These are phyloP conservation scores for Pleurotus platypus DNA, from an alignment of 768 basidiomycete genomes.

Conservation along the genomic window DNA sequence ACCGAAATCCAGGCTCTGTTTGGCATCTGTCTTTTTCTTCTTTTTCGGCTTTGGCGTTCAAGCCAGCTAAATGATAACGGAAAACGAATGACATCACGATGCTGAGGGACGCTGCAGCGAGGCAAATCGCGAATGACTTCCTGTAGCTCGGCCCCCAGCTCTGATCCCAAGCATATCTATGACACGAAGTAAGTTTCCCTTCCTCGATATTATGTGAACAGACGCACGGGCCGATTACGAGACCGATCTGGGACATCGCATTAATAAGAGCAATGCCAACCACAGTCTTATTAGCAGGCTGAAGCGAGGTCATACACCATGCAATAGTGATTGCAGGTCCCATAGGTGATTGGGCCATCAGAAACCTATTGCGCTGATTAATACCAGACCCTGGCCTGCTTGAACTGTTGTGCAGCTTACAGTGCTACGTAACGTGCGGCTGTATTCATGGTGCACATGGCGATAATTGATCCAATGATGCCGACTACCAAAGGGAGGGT, in stretches of 20 bases:
- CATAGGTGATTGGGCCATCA: constrained; percentile 2
- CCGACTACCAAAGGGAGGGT: neutral
- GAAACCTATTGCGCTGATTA: neutral
- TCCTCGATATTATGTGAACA: neutral
- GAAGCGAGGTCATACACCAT: constrained; percentile 24
- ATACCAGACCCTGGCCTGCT: neutral
- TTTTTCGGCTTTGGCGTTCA: constrained; percentile 26
- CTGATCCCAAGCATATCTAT: constrained; percentile 1
- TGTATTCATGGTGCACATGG: constrained; percentile 6
- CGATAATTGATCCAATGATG: constrained; percentile 1
- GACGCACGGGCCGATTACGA: constrained; percentile 6
- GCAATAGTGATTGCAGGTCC: neutral
- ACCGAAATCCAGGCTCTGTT: constrained; percentile 4
- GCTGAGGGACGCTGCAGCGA: constrained; percentile 48
- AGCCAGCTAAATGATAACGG: constrained; percentile 30
- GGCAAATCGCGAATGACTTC: constrained; percentile 68
- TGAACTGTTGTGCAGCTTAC: neutral
- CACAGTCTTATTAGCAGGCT: constrained; percentile 15
- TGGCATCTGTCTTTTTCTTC: constrained; percentile 4
- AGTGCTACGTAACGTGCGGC: constrained; percentile 4
- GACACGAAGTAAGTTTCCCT: neutral
- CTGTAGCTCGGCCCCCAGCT: constrained; percentile 7
- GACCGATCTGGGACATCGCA: constrained; percentile 3
- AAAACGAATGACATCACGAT: constrained; percentile 53
- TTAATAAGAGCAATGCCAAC: constrained; percentile 6